Base-by-base conservation (phyloP, 108 stramenopile genomes). In the Pinguiococcus pyrenoidosus region DNA sequence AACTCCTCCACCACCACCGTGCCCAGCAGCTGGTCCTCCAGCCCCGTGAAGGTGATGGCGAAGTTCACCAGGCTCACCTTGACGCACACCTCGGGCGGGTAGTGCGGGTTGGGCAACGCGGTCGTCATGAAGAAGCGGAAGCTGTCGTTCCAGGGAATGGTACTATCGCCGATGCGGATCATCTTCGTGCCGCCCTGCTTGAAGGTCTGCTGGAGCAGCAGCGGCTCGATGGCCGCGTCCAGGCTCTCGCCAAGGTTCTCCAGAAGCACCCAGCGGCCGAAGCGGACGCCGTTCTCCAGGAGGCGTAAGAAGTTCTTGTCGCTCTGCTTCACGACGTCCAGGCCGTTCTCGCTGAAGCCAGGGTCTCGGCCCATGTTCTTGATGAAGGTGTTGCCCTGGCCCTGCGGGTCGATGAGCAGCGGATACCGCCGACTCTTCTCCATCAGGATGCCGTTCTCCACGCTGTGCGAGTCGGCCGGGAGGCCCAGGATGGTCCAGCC, bases 51-150 rank as follows among this genome's bases (percentile, higher is more conserved):
- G 24, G 74, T 75, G 53, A 73, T 73, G 32, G 68, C 64, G 29
- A 73, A 75, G 61, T 75, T 73, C 18, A 75, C 32, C 16, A 75
- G 32, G 20, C 46, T 62, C 12, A 75, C 67, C 59, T 72, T 73
- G 10, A 73, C 74, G 17, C 59, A 64, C 5, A 71, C 64, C 29
- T 73, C 74, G 0, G 74, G 72, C 0, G 69, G 60, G 53, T 73
- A 73, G 41, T 73, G 72, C 8, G 74, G 74, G 46, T 73, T 73
- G 17, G 58, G 29, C 18, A 73, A 38, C 39, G 67, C 64, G 16
- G 74, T 73, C 6, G 68, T 69, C 65, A 75, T 72, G 54, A 64
- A 72, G 42, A 75, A 69, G 1, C 72, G 64, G 55, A 75, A 75
- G 16, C 35, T 27, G 18, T 75, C 72, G 32, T 69, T 69, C 68